These are phyloP conservation scores for Ascochyta fabae DNA, from an alignment of 2,329 filamentous ascomycete species.

Conservation along the genomic window DNA sequence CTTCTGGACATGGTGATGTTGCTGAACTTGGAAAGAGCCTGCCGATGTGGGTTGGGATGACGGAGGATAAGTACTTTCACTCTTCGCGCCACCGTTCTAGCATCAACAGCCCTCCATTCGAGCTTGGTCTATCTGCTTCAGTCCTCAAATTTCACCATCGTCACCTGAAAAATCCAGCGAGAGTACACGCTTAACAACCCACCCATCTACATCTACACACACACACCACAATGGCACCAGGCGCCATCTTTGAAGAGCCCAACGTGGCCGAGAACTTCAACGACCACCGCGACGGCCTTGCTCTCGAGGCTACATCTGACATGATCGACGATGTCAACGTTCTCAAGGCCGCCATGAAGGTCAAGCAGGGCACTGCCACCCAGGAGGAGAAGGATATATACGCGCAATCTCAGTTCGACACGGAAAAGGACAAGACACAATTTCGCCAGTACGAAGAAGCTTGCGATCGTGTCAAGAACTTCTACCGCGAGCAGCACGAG, in stretches of 20 bases:
- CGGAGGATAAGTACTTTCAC: conserved; percentile 23
- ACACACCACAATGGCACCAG: conserved; percentile 53
- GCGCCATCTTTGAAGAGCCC: conserved; percentile 52
- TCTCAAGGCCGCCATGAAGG: conserved; percentile 61
- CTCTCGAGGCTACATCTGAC: conserved; percentile 65
- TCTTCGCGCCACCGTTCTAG: conserved; percentile 2
- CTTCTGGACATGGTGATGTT: conserved; percentile 3
- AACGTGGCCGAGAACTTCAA: conserved; percentile 53
- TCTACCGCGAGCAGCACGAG: conserved; percentile 76
- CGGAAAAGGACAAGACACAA: conserved; percentile 76
- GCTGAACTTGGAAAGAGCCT: conserved; percentile 11
- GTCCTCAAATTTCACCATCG: neutral
- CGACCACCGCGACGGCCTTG: conserved; percentile 61
- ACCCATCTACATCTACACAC: neutral
- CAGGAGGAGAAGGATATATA: conserved; percentile 58
- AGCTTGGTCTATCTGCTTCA: neutral
- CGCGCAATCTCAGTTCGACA: conserved; percentile 71
- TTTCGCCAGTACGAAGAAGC: conserved; percentile 86
- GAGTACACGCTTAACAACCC: conserved; percentile 21
- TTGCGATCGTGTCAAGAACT: conserved; percentile 83
- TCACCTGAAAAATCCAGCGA: conserved; percentile 8
- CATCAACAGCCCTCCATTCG: neutral
- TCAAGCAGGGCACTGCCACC: conserved; percentile 55
- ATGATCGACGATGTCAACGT: conserved; percentile 67
- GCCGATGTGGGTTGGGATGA: conserved; percentile 30